Percentiles rank a stretch among this genome's conserved stretches.
These are phyloP conservation scores for Botrytis fragariae DNA, from an alignment of 2,329 filamentous ascomycete species.

Conservation along the genomic window DNA sequence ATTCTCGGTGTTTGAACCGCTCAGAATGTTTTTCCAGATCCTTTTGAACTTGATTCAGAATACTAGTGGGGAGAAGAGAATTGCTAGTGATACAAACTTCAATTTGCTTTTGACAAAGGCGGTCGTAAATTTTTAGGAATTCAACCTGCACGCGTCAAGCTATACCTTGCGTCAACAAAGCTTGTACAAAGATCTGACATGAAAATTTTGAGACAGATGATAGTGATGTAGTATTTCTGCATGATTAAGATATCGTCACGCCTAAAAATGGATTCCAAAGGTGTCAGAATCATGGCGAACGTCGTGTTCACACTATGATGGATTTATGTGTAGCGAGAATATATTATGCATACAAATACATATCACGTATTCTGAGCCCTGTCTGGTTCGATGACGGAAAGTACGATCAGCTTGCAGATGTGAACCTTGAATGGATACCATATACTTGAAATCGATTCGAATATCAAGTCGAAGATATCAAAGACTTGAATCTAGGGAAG, in stretches of 20 bases:
- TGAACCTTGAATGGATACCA: neutral
- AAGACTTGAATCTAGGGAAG: neutral
- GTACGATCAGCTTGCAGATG: neutral
- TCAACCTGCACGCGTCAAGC: constrained; percentile 24
- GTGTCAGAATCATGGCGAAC: neutral
- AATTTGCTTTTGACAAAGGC: constrained; percentile 45
- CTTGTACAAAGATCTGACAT: constrained; percentile 21
- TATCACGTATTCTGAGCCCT: neutral
- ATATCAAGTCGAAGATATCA: neutral
- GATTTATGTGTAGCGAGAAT: too few species aligned
- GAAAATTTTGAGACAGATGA: constrained; percentile 22
- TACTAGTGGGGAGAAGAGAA: constrained; percentile 42
- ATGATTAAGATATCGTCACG: constrained; percentile 17
- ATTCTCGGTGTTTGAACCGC: constrained; percentile 35
- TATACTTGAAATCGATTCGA: neutral
- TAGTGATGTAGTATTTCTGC: constrained; percentile 16
- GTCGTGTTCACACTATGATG: too few species aligned
- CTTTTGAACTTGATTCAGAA: constrained; percentile 37
- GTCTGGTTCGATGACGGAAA: neutral
- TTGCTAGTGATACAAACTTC: constrained; percentile 29
- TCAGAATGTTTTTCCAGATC: constrained; percentile 34
- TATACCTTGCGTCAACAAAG: constrained; percentile 19
- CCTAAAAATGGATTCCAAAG: neutral
- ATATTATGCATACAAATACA: neutral
- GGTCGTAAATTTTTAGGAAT: constrained; percentile 43